Evolutionary conservation across 495 filamentous ascomycete genomes (phyloP), one percentile per base, ranked within the genome.

Genomic region (Patellaria atrata): DNA sequence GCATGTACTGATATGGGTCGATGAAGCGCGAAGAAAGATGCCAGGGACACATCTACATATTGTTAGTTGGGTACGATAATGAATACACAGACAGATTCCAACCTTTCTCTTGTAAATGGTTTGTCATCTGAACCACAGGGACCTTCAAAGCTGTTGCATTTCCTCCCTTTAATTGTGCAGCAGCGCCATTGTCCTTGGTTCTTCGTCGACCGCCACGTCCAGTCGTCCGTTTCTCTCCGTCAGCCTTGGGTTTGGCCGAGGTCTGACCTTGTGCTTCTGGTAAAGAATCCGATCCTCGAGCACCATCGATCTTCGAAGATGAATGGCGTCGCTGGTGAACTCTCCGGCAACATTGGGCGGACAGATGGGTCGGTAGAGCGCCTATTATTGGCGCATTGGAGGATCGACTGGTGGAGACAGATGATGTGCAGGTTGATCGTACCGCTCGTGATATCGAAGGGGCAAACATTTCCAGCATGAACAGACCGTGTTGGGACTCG

Each of bases 21-120:
- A 63, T 97, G 84, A 41, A 87, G 79, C 38, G 89, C 89, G 61
- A 94, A 97, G 66, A 97, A 96, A 31, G 77, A 78, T 5, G 87
- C 84, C 20, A 93, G 63, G 42, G 76, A 76, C 27, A 94, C 64
- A 51, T 91, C 89, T 97, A 31, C 42, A 32, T 20, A n/a, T 31
- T 7, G 37, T 35, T 38, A 45, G 43, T 27, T 38, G n/a, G n/a
- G n/a, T n/a, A 27, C 30, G 21, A 20, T 9, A 1, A 24, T 52
- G 22, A 60, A 25, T 7, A 19, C 17, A 16, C 13, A 22, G 18
- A 25, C 11, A 15, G 3, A 59, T 15, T 20, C 15, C 67, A 41
- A 86, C 82, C 78, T 59, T 78, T 68, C 30, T 78, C 67, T 43
- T 77, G 67, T 31, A 84, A 63, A 58, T 86, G 72, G 47, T 80